A percentile compares a stretch with the other conserved stretches of the same genome.
These are phyloP conservation scores for Corynespora cassiicola DNA, from an alignment of 2,329 filamentous ascomycete species.

Conservation along the genomic window DNA sequence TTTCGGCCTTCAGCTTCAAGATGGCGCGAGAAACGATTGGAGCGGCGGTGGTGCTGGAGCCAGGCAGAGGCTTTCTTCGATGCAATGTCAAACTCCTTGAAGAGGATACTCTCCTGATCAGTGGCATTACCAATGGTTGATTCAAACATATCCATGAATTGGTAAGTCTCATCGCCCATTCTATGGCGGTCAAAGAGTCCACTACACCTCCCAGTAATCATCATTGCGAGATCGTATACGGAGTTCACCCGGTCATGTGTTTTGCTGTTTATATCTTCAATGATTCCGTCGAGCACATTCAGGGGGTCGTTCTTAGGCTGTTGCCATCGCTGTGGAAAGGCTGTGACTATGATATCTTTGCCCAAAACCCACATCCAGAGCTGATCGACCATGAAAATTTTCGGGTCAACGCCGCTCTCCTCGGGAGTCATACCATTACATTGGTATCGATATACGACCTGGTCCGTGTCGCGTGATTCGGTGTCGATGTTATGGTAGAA, in stretches of 20 bases:
- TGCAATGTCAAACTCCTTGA: slow-evolving; percentile 65
- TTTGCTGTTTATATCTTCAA: slow-evolving; percentile 71
- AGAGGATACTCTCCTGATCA: slow-evolving; percentile 62
- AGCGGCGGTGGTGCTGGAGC: slow-evolving; percentile 58
- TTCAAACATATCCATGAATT: slow-evolving; percentile 73
- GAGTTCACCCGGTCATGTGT: slow-evolving; percentile 65
- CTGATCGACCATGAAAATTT: slow-evolving; percentile 74
- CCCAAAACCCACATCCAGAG: slow-evolving; percentile 70
- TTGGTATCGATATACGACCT: slow-evolving; percentile 69
- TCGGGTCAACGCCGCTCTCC: slow-evolving; percentile 54
- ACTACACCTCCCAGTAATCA: slow-evolving; percentile 66
- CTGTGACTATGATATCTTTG: slow-evolving; percentile 65
- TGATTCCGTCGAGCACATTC: slow-evolving; percentile 68
- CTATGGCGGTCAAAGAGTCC: slow-evolving; percentile 67
- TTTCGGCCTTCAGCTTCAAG: slow-evolving; percentile 42
- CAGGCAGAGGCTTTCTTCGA: slow-evolving; percentile 63
- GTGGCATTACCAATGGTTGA: slow-evolving; percentile 62
- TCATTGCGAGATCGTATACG: slow-evolving; percentile 67
- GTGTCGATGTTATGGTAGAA: slow-evolving; percentile 71
- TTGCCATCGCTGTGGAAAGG: slow-evolving; percentile 65
- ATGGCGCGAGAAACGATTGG: slow-evolving; percentile 44
- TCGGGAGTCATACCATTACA: slow-evolving; percentile 37
- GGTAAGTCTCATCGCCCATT: slow-evolving; percentile 64
- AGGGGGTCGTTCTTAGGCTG: slow-evolving; percentile 68
- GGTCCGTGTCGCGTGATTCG: slow-evolving; percentile 64